phyloP scores from a whole-genome alignment of 2,329 filamentous ascomycete species.

The Colletotrichum simmondsii region DNA sequence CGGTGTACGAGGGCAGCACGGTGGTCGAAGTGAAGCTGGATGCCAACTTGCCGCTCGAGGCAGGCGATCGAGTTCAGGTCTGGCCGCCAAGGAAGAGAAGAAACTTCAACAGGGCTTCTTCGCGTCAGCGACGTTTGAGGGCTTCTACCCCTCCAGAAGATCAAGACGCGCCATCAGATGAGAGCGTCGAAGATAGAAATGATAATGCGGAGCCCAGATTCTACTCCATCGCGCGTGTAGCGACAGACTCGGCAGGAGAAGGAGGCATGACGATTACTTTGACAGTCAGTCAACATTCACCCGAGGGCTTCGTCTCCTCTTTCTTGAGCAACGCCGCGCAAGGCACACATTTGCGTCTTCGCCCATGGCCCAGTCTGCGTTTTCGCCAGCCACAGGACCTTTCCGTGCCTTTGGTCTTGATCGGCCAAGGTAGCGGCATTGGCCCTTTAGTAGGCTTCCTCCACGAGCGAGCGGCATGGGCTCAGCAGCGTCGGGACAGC shows the following conservation, averaged over 20 bases:
- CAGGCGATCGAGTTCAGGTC: constrained; percentile 27
- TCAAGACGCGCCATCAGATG: background rate
- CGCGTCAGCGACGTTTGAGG: background rate
- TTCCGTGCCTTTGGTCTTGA: constrained; percentile 12
- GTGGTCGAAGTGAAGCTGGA: constrained; percentile 16
- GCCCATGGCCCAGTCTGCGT: constrained; percentile 19
- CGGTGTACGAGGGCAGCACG: constrained; percentile 3
- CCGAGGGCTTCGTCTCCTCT: constrained; percentile 22
- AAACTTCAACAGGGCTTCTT: background rate
- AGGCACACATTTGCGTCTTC: constrained; percentile 20
- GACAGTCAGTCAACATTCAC: constrained; percentile 24
- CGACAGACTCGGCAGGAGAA: background rate
- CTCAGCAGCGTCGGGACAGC: background rate
- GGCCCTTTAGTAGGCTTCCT: constrained; percentile 26
- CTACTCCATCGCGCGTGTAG: constrained; percentile 28
- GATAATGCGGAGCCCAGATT: constrained; percentile 22
- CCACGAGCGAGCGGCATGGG: constrained; percentile 15
- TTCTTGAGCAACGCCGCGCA: constrained; percentile 9
- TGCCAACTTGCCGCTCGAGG: constrained; percentile 19
- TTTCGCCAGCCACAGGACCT: constrained; percentile 26
- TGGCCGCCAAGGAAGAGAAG: constrained; percentile 25
- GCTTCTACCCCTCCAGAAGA: background rate
- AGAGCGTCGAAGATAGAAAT: background rate
- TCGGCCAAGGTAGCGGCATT: constrained; percentile 17
- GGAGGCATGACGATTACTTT: constrained; percentile 20